These are phyloP conservation scores for Fusarium beomiforme DNA, from an alignment of 2,329 filamentous ascomycete genomes.

Conservation along the genomic window DNA sequence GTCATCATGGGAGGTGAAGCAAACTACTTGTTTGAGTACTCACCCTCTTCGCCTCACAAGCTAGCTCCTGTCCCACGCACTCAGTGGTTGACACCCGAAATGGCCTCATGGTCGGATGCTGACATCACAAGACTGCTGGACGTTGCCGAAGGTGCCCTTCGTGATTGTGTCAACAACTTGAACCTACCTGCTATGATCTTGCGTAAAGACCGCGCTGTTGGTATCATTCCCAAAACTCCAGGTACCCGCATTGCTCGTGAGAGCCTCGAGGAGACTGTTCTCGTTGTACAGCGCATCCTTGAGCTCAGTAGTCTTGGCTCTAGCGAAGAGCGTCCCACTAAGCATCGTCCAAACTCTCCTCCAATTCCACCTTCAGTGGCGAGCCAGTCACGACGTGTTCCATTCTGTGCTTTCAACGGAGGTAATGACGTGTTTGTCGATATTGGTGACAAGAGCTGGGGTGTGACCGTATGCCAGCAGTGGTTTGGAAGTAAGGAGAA, in stretches of 20 bases:
- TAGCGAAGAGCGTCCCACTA: conserved; percentile 42
- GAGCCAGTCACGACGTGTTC: conserved; percentile 60
- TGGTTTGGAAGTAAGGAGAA: conserved; percentile 74
- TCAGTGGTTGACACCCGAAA: conserved; percentile 81
- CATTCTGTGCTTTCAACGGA: conserved; percentile 98
- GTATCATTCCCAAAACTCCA: conserved; percentile 74
- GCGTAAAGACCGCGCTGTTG: conserved; percentile 88
- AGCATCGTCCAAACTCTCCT: conserved; percentile 31
- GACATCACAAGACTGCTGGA: conserved; percentile 87
- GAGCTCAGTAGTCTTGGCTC: conserved; percentile 75
- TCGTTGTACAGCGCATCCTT: conserved; percentile 92
- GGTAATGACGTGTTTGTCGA: conserved; percentile 98
- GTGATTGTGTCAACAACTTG: conserved; percentile 82
- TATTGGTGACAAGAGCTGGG: conserved; percentile 98
- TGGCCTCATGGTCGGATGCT: conserved; percentile 78
- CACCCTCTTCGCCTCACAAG: conserved; percentile 69
- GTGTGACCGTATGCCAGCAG: conserved; percentile 89
- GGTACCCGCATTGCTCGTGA: conserved; percentile 81
- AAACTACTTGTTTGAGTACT: conserved; percentile 92
- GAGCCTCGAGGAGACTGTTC: conserved; percentile 92
- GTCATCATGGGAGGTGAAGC: conserved; percentile 96
- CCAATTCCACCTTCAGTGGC: conserved; percentile 26
- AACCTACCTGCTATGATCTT: conserved; percentile 82
- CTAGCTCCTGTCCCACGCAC: conserved; percentile 73
- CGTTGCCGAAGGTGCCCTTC: conserved; percentile 84